These are phyloP conservation scores for Aspergillus calidoustus DNA, from an alignment of 2,329 filamentous ascomycete genomes.

Conservation along the genomic window DNA sequence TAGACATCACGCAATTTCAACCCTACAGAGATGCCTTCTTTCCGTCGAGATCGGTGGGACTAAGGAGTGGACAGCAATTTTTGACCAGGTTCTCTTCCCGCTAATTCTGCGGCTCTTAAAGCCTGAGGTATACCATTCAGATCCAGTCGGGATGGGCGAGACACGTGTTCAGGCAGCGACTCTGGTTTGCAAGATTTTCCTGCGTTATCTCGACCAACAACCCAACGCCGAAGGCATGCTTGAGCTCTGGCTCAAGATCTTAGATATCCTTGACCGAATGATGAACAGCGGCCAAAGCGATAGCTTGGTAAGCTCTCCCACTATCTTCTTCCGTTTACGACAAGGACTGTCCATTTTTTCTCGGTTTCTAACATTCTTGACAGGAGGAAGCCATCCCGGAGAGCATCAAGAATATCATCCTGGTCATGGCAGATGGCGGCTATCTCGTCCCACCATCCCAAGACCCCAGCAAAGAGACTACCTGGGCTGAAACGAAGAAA, in stretches of 20 bases:
- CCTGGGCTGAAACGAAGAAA: constrained; percentile 67
- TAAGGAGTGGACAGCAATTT: constrained; percentile 93
- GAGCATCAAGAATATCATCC: constrained; percentile 90
- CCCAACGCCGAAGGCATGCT: constrained; percentile 87
- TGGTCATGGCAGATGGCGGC: constrained; percentile 91
- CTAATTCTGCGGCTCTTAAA: constrained; percentile 85
- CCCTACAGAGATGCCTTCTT: constrained; percentile 81
- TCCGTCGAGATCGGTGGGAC: constrained; percentile 83
- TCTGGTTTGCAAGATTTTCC: constrained; percentile 89
- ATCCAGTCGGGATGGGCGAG: constrained; percentile 92
- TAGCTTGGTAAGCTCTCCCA: constrained; percentile 65
- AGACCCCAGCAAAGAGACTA: constrained; percentile 54
- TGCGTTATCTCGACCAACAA: constrained; percentile 87
- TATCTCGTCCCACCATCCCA: constrained; percentile 73
- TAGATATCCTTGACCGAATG: constrained; percentile 92
- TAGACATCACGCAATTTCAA: constrained; percentile 83
- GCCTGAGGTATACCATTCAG: constrained; percentile 90
- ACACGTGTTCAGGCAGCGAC: constrained; percentile 91
- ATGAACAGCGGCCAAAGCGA: constrained; percentile 96
- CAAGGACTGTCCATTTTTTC: constrained; percentile 40
- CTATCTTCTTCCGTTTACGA: not conserved
- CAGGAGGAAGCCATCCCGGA: constrained; percentile 95
- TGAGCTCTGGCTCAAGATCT: constrained; percentile 87
- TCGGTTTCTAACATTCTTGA: constrained; percentile 1
- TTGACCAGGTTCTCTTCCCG: constrained; percentile 90